Base-by-base conservation (phyloP, 2,329 filamentous ascomycete genomes). In the Exophiala oligosperma region DNA sequence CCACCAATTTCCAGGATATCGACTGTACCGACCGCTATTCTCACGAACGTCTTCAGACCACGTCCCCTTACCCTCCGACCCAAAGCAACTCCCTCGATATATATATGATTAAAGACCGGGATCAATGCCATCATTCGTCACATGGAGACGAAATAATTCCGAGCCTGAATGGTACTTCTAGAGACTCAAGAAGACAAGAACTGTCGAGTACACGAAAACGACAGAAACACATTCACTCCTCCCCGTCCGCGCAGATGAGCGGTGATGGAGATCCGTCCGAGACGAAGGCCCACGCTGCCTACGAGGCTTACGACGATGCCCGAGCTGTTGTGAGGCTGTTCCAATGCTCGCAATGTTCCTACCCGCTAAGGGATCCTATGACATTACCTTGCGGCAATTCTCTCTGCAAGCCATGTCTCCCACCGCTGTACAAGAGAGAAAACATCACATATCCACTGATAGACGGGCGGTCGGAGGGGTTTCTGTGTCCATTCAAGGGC, bases 351-450 rank as follows among this genome's bases (percentile, higher is more conserved):
- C 76, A 82, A 62, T 96, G 92, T 72, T 90, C 87, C 2, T 78
- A 77, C 44, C 87, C 88, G 1, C 77, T 94, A 29, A 79, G 75
- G 47, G 79, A 84, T 7, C 90, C 92, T 4, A 80, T 91, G 56
- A 89, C 89, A 0, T 77, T 96, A 3, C 91, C 92, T 4, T 97
- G 92, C 71, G 91, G 92, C 28, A 84, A 88, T 68, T 87, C 87
- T 9, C 73, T 96, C 9, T 97, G 92, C 75, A 85, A 82, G 67
- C 72, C 73, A 50, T 97, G 92, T 72, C 74, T 96, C 1, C 92
- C 92, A 1, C 74, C 83, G 48, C 75, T 85, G 2, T 83, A 87
- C 66, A 72, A 79, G 14, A 83, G 91, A 46, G 77, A 78, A 49
- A 85, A 90, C 61, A 89, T 96, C 57, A 88, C 90, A 1, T 96